Conservation (phyloP, 352 stramenopile genomes). For the Globisporangium rhizosaccharum region DNA sequence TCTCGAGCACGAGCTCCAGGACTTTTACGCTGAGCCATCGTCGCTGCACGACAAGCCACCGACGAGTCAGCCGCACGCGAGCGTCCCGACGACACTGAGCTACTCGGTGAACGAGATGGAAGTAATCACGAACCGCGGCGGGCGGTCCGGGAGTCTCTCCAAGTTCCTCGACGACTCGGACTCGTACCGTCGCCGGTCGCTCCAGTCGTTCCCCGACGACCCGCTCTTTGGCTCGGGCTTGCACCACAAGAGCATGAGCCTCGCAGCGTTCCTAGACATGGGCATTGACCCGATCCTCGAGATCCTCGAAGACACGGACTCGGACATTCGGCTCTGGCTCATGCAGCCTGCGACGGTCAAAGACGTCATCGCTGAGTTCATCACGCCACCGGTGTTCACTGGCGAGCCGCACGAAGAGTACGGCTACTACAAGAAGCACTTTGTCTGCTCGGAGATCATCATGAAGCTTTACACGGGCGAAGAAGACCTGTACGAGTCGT, state of each 20-base stretch:
- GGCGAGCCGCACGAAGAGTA: conserved; percentile 84
- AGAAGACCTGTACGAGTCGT: conserved; percentile 86
- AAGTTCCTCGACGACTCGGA: conserved; percentile 79
- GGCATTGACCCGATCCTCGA: conserved; percentile 83
- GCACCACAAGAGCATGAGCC: conserved; percentile 63
- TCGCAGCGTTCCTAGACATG: conserved; percentile 70
- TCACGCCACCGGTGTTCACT: conserved; percentile 66
- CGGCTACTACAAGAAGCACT: conserved; percentile 87
- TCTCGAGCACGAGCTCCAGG: conserved; percentile 20
- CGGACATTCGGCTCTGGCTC: conserved; percentile 78
- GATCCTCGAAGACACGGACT: conserved; percentile 82
- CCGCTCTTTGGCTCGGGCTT: conserved; percentile 32
- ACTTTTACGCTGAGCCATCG: conserved; percentile 11
- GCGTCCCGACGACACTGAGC: conserved; percentile 56
- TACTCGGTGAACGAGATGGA: conserved; percentile 85
- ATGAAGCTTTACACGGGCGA: conserved; percentile 89
- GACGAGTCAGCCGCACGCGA: neutral
- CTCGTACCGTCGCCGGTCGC: conserved; percentile 61
- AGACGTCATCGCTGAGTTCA: conserved; percentile 72
- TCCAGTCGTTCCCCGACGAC: conserved; percentile 74
- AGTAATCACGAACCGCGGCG: conserved; percentile 70
- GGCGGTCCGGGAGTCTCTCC: conserved; percentile 61
- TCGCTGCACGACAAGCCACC: conserved; percentile 5
- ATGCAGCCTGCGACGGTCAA: conserved; percentile 76
- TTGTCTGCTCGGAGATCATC: conserved; percentile 87